Base-by-base conservation (phyloP, 208 protist genomes). In the Angomonas deanei region DNA sequence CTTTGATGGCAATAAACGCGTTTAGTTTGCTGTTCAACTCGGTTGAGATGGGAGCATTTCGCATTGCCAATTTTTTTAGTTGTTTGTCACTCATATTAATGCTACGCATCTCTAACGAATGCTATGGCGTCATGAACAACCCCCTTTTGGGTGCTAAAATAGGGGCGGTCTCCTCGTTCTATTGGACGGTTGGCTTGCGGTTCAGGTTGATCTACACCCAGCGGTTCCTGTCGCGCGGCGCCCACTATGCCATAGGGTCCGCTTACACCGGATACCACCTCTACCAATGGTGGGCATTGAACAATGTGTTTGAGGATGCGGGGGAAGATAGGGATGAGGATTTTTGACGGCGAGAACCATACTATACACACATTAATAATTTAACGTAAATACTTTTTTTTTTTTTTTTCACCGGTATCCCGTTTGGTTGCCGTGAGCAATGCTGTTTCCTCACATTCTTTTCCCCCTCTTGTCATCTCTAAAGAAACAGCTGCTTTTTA, bases 241-340 rank as follows among this genome's bases (percentile, higher is more conserved):
- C 88, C 28, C 87, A 82, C 24, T 86, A 88, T 36, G 77, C 62
- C 13, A 84, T 94, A 27, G 87, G 87, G 11, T 46, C 61, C 15
- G 64, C 64, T 19, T 91, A 89, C 70, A 74, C 74, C 38, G 77
- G 80, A 17, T 94, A 91, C 49, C 84, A 94, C 42, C 47, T 68
- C 0, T 38, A 84, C 8, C 65, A 69, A 36, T 78, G 71, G 77
- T 78, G 82, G 36, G 47, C 62, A 15, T 71, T 64, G 23, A 19
- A 30, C 28, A 52, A 74, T 23, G 72, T 72, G 42, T 90, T 87
- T 64, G 84, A 94, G 49, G 87, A 94, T 74, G 87, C 87, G 11
- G 66, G 70, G 24, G 87, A 94, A 49, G 87, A 89, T 36, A 72
- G 32, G 3, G 71, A 74, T 2, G 81, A 78, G 19, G 73, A 79